A percentile compares a stretch with the other conserved stretches of the same genome.
phyloP scores from a whole-genome alignment of 441 rosid species.

The Gossypium lobatum region DNA sequence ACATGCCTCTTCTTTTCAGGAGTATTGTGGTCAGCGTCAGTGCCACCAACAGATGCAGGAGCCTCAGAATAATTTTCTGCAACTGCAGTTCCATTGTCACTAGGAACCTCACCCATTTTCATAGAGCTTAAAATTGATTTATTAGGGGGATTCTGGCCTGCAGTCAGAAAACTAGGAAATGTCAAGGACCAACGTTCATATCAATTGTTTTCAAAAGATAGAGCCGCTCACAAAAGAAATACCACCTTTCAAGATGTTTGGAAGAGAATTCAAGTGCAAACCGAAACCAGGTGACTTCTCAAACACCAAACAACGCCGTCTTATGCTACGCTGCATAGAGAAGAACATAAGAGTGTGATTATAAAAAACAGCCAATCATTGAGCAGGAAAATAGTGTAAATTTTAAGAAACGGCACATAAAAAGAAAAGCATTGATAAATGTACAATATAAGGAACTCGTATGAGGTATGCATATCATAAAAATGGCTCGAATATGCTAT shows the following conservation, averaged over 20 bases:
- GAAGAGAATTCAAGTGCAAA: conserved; percentile 40
- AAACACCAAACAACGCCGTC: conserved; percentile 45
- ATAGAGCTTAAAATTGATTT: conserved; percentile 21
- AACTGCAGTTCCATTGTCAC: conserved; percentile 11
- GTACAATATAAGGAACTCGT: neutral
- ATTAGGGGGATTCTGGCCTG: conserved; percentile 12
- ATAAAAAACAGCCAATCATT: neutral
- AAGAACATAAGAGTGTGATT: conserved; percentile 1
- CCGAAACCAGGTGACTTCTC: conserved; percentile 34
- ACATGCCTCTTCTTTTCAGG: conserved; percentile 32
- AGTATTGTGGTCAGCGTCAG: conserved; percentile 18
- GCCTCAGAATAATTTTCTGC: conserved; percentile 23
- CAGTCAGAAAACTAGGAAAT: conserved; percentile 15
- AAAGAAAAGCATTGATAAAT: neutral
- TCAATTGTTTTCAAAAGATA: conserved; percentile 23
- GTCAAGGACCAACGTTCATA: conserved; percentile 15
- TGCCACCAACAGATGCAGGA: conserved; percentile 16
- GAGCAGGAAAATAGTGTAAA: neutral
- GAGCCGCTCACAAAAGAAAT: conserved; percentile 21
- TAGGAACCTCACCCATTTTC: conserved; percentile 25
- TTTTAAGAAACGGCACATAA: neutral
- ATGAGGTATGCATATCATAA: neutral
- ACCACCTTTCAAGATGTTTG: conserved; percentile 20
- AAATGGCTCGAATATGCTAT: neutral
- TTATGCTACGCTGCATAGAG: conserved; percentile 39